Evolutionary conservation across 345 rosid genomes (phyloP).

Genomic region (Lumnitzera littorea): DNA sequence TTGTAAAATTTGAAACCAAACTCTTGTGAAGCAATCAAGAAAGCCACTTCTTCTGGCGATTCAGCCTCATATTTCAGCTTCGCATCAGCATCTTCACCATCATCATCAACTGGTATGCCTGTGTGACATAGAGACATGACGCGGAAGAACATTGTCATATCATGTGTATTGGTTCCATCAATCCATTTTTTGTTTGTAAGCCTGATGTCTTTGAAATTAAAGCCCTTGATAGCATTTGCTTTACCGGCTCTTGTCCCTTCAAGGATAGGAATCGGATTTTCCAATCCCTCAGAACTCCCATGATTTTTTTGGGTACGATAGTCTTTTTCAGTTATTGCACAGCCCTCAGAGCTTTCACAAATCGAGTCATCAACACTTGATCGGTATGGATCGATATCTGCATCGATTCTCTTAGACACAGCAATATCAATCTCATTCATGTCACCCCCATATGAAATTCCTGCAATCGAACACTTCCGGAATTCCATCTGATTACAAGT

Average conservation of each 20-base stretch:
- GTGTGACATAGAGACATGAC: conserved; percentile 72
- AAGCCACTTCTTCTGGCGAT: conserved; percentile 79
- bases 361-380: conserved; percentile 15
- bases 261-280: too few species aligned
- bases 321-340: not conserved
- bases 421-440: conserved; percentile 58
- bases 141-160: conserved; percentile 53
- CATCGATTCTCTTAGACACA: conserved; percentile 43
- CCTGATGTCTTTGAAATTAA: conserved; percentile 58
- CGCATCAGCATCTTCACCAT: conserved; percentile 35
- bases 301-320: too few species aligned
- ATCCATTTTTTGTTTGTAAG: conserved; percentile 53
- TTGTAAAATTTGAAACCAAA: conserved; percentile 58
- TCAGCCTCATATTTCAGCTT: conserved; percentile 74
- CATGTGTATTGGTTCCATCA: conserved; percentile 27
- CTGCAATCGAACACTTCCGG: conserved; percentile 73
- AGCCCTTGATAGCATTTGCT: conserved; percentile 39
- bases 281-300: too few species aligned
- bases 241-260: not conserved
- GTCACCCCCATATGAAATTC: conserved; percentile 52
- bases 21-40: conserved; percentile 66
- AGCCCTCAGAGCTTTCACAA: conserved; percentile 6
- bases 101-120: conserved; percentile 45
- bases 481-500: conserved; percentile 86
- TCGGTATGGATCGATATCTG: conserved; percentile 28